These are phyloP conservation scores for Aureobasidium lini DNA, from an alignment of 2,329 filamentous ascomycete species.

Conservation along the genomic window DNA sequence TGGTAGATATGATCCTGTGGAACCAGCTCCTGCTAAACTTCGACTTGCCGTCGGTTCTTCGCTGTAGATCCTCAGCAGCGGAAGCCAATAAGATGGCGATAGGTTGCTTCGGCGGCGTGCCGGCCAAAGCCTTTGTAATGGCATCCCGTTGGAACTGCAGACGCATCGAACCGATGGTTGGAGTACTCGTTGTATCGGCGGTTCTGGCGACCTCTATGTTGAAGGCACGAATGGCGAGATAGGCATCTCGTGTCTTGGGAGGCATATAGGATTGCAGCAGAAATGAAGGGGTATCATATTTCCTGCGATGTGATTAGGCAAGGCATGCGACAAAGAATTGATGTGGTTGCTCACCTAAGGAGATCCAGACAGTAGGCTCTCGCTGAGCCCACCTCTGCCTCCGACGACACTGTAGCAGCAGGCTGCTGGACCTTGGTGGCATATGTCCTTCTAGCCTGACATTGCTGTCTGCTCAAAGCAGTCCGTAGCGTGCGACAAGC, in stretches of 20 bases:
- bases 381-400: slow-evolving; percentile 45
- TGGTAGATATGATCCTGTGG: slow-evolving; percentile 66
- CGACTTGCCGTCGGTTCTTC: slow-evolving; percentile 38
- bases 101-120: slow-evolving; percentile 78
- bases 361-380: slow-evolving; percentile 53
- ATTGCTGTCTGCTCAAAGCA: not conserved
- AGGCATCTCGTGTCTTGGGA: slow-evolving; percentile 65
- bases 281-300: slow-evolving; percentile 83
- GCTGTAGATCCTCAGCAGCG: slow-evolving; percentile 53
- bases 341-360: slow-evolving; percentile 37
- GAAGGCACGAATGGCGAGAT: slow-evolving; percentile 82
- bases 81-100: slow-evolving; percentile 77
- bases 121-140: slow-evolving; percentile 67
- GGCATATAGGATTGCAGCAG: slow-evolving; percentile 81
- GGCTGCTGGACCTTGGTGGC: slow-evolving; percentile 17
- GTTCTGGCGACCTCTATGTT: slow-evolving; percentile 89
- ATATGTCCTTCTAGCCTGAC: not conserved
- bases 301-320: slow-evolving; percentile 42
- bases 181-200: slow-evolving; percentile 80
- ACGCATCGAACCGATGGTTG: slow-evolving; percentile 79
- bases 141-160: slow-evolving; percentile 94
- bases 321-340: not conserved
- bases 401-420: slow-evolving; percentile 19
- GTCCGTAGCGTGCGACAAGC: not conserved
- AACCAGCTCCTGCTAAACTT: slow-evolving; percentile 50